These are phyloP conservation scores for Yamadazyma blattariae DNA, from an alignment of 1,139 yeast genomes.

Conservation along the genomic window DNA sequence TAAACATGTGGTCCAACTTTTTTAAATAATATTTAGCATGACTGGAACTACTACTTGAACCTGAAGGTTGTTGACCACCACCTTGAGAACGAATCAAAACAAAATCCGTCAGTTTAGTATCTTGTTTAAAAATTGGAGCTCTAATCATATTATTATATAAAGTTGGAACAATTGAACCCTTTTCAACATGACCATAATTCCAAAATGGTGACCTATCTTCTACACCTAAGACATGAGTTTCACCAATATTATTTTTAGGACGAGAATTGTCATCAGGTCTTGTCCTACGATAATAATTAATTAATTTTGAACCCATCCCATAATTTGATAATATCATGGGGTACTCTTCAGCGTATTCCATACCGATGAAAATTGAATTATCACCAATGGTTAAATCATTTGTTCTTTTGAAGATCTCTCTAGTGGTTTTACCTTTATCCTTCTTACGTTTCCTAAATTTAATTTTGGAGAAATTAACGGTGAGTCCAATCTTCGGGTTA, in stretches of 20 bases:
- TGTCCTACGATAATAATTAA: constrained; percentile 87
- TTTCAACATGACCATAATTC: constrained; percentile 97
- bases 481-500: constrained; percentile 72
- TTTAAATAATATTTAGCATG: constrained; percentile 56
- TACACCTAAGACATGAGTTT: constrained; percentile 90
- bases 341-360: constrained; percentile 89
- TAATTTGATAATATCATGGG: constrained; percentile 82
- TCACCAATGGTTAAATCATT: constrained; percentile 84
- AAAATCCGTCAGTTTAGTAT: constrained; percentile 75
- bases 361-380: constrained; percentile 67
- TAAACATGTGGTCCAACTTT: constrained; percentile 67
- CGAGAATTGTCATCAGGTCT: constrained; percentile 79
- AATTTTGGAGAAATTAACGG: constrained; percentile 70
- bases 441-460: constrained; percentile 84
- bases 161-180: constrained; percentile 92
- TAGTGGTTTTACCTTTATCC: constrained; percentile 80
- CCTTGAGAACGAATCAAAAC: constrained; percentile 79
- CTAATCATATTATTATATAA: constrained; percentile 86
- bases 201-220: constrained; percentile 97
- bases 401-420: constrained; percentile 68
- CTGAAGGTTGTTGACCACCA: constrained; percentile 4
- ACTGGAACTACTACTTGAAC: constrained; percentile 44
- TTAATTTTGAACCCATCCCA: constrained; percentile 95
- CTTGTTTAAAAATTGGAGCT: constrained; percentile 93
- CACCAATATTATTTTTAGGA: constrained; percentile 89